Percentiles rank a stretch among this genome's conserved stretches.
phyloP scores from a whole-genome alignment of 768 basidiomycete genomes.

The Saitozyma sp. region DNA sequence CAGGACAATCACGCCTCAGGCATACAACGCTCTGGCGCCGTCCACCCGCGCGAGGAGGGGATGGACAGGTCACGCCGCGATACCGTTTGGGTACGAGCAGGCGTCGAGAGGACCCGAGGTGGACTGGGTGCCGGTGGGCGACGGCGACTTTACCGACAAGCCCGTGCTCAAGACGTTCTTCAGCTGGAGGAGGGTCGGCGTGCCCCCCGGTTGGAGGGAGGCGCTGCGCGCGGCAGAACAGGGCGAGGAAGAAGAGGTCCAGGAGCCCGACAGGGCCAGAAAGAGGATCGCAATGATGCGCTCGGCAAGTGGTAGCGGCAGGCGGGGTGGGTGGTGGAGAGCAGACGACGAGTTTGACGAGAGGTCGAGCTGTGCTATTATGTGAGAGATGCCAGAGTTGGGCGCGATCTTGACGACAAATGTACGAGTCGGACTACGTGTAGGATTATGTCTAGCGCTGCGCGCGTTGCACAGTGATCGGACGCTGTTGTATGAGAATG shows the following conservation, averaged over 20 bases:
- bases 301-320: slow-evolving; percentile 4
- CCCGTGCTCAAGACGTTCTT: slow-evolving; percentile 33
- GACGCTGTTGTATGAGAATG: neutral
- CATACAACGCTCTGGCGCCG: slow-evolving; percentile 9
- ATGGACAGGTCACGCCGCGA: slow-evolving; percentile 18
- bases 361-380: slow-evolving; percentile 18
- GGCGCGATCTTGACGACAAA: neutral
- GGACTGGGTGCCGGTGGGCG: neutral
- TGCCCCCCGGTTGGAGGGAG: slow-evolving; percentile 21
- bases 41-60: slow-evolving; percentile 14
- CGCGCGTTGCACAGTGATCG: neutral
- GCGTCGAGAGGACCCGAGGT: neutral
- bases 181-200: slow-evolving; percentile 29
- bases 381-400: slow-evolving; percentile 10
- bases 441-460: neutral
- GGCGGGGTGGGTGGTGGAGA: slow-evolving; percentile 12
- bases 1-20: slow-evolving; percentile 18
- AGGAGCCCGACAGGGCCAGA: neutral
- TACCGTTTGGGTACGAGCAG: slow-evolving; percentile 25
- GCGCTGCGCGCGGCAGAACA: neutral
- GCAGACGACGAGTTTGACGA: slow-evolving; percentile 7
- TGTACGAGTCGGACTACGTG: neutral
- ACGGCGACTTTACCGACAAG: neutral
- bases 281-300: neutral
- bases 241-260: neutral